Conservation (phyloP, 805 yeast genomes). For the Wickerhamiella siamensis region DNA sequence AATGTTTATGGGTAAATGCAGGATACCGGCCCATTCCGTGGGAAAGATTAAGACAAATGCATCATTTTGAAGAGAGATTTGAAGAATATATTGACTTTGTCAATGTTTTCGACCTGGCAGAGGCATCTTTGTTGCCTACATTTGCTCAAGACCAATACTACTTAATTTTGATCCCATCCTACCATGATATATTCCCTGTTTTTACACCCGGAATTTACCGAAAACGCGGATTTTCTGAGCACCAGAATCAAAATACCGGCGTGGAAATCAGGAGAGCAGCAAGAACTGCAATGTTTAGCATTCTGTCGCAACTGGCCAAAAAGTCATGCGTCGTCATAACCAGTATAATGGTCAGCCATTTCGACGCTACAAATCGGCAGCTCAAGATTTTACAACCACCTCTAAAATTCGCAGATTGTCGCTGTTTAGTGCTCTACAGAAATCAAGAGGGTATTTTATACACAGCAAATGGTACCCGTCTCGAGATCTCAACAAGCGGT, state of each 20-base stretch:
- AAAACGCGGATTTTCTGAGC: background rate
- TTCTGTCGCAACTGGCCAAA: background rate
- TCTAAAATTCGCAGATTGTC: no score
- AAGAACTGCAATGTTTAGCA: background rate
- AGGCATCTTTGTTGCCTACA: constrained; percentile 14
- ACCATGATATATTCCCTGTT: constrained; percentile 8
- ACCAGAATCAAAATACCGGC: no score
- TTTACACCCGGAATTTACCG: background rate
- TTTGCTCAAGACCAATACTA: constrained; percentile 20
- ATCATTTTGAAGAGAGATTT: constrained; percentile 7
- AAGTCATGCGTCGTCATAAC: background rate
- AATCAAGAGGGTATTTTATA: no score
- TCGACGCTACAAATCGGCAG: background rate
- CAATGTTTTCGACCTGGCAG: constrained; percentile 7
- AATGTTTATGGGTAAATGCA: constrained; percentile 17
- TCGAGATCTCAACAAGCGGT: no score
- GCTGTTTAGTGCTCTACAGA: no score
- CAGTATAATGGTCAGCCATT: background rate
- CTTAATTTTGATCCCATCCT: constrained; percentile 15
- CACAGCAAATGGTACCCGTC: no score
- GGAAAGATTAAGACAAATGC: constrained; percentile 9
- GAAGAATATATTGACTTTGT: constrained; percentile 4
- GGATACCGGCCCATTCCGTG: constrained; percentile 14
- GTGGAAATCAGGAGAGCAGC: background rate
- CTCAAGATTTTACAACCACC: background rate